Percentiles rank a stretch among this genome's conserved stretches.
Conservation (phyloP, 2,329 filamentous ascomycete species). For the Domatiomyces catenatus region DNA sequence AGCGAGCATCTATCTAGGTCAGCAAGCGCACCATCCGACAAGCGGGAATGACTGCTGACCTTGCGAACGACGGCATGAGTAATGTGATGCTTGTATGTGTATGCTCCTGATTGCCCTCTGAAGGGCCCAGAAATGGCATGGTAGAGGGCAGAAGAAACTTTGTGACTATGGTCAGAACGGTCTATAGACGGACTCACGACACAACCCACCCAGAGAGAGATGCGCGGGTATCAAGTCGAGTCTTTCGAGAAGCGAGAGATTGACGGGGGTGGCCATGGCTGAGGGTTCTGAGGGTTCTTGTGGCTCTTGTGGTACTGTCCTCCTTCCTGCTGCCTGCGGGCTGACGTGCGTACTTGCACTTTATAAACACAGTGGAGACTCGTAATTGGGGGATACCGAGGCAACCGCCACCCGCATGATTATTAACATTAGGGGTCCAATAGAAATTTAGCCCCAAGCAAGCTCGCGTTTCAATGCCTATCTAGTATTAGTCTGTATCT, state of each 20-base stretch:
- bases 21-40: not conserved
- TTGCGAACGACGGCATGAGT: constrained; percentile 19
- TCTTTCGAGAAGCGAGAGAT: constrained; percentile 9
- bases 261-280: not conserved
- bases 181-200: not conserved
- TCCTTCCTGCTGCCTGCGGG: no score
- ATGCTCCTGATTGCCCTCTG: constrained; percentile 24
- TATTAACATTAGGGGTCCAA: no score
- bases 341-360: no score
- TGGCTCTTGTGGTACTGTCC: no score
- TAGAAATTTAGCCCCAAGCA: no score
- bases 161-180: not conserved
- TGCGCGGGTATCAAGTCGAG: constrained; percentile 9
- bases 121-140: constrained; percentile 24
- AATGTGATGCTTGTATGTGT: constrained; percentile 24
- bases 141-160: constrained; percentile 7
- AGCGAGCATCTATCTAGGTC: constrained; percentile 3
- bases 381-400: no score
- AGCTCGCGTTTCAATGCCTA: no score
- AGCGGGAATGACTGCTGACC: constrained; percentile 1
- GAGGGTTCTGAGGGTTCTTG: no score
- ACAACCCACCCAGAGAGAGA: constrained; percentile 5
- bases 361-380: no score
- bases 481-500: no score
- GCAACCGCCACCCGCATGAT: no score